Base-by-base conservation (phyloP, 495 filamentous ascomycete species). In the Penicillium argentinense region DNA sequence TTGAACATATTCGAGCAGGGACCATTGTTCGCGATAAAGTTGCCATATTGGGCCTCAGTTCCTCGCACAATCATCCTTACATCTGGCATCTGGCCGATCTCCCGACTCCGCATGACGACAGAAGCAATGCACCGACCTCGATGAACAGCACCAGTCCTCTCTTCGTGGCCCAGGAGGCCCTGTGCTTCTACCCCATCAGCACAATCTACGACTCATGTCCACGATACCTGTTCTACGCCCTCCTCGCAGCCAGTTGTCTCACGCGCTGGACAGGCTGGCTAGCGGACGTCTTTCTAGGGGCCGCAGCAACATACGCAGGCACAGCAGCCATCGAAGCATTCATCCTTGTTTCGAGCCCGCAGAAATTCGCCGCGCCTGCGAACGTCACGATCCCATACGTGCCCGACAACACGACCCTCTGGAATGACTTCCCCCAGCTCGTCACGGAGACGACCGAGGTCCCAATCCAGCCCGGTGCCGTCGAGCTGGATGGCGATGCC, bases 231-330 rank as follows among this genome's bases (percentile, higher is more conserved):
- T 69, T 62, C 45, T 69, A 67, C 21, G 63, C 62, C 0, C 53
- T 69, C 1, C 48, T 69, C 0, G 21, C 64, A 0, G 62, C 58
- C 0, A 62, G 45, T 18, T 66, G 64, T 21, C 36, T 60, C 2
- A 61, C 66, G 1, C 51, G 66, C 8, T 69, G 66, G 66, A 63
- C 59, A 2, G 66, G 64, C 30, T 69, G 66, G 64, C 44, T 67
- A 0, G 51, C 56, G 7, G 47, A 67, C 33, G 62, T 66, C 2
- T 67, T 69, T 22, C 50, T 69, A 2, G 62, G 66, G 4, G 45
- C 64, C 2, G 63, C 66, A 0, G 62, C 66, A 9, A 62, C 62
- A 6, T 69, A 69, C 28, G 66, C 66, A 12, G 66, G 66, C 3
- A 66, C 60, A 0, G 66, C 64, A 1, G 64, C 66, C 7, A 59